Evolutionary conservation across 495 filamentous ascomycete species (phyloP).

Genomic region (Cetradonia linearis): DNA sequence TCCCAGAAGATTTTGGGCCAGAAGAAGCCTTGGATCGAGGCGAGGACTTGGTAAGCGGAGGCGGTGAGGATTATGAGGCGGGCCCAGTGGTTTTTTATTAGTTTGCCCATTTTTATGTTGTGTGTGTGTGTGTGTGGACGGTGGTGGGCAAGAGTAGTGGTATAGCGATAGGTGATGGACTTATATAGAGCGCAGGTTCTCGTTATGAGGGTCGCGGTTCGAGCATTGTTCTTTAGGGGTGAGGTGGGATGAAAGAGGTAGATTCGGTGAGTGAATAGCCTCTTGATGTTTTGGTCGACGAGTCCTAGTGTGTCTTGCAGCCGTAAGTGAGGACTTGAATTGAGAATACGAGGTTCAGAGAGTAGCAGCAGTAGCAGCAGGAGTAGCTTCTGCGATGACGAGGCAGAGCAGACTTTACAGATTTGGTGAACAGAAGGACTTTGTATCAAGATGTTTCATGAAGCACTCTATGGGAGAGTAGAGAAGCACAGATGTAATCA

Average conservation of each 20-base stretch:
- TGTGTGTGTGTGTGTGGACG: neutral
- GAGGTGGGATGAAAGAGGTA: neutral
- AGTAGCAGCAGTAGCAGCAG: too few species aligned
- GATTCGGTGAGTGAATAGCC: neutral
- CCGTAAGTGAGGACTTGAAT: neutral
- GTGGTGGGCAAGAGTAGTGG: conserved; percentile 66
- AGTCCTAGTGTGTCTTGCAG: neutral
- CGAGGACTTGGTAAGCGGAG: conserved; percentile 68
- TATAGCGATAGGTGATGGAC: conserved; percentile 68
- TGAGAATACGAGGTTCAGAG: neutral
- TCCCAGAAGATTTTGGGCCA: conserved; percentile 99
- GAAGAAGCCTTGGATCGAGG: conserved; percentile 79
- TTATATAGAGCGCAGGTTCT: neutral
- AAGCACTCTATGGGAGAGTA: neutral
- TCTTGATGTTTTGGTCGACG: neutral
- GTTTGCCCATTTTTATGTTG: conserved; percentile 1
- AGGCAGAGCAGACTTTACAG: neutral
- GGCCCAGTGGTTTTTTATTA: conserved; percentile 10
- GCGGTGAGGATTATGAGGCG: conserved; percentile 27
- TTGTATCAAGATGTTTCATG: conserved; percentile 9
- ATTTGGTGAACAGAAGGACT: neutral
- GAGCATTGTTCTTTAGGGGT: conserved; percentile 13
- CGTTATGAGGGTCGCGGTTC: conserved; percentile 15
- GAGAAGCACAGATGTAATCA: neutral
- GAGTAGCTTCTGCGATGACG: neutral